phyloP scores from a whole-genome alignment of 495 filamentous ascomycete species.

The Oleoguttula mirabilis region DNA sequence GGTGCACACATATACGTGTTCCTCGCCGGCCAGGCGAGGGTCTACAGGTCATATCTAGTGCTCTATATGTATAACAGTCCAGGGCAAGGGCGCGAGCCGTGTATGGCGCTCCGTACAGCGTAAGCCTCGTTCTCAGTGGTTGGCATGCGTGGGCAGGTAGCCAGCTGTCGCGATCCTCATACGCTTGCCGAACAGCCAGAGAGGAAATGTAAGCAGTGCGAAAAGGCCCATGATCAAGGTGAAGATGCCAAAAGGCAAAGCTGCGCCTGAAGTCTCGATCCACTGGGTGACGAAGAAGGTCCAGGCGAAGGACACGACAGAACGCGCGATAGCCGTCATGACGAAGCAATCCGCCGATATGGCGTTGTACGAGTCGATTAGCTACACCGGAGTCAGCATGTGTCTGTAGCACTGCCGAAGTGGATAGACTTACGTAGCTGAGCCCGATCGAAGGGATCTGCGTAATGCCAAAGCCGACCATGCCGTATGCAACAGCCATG shows the following conservation, averaged over 20 bases:
- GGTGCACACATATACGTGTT: no score
- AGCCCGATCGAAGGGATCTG: constrained; percentile 27
- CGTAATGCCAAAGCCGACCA: constrained; percentile 24
- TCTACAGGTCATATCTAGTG: no score
- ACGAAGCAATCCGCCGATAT: constrained; percentile 27
- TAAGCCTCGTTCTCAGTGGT: no score
- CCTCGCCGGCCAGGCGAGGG: no score
- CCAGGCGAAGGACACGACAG: constrained; percentile 26
- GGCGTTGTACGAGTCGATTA: constrained; percentile 25
- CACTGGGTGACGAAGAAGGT: constrained; percentile 25
- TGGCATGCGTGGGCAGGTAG: constrained; percentile 6
- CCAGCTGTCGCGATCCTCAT: constrained; percentile 9
- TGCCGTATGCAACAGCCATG: constrained; percentile 21
- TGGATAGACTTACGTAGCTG: constrained; percentile 22
- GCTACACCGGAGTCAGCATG: not conserved
- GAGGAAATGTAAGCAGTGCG: constrained; percentile 5
- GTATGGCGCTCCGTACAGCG: no score
- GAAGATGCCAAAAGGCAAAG: constrained; percentile 27
- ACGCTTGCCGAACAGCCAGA: constrained; percentile 9
- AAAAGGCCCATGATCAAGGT: constrained; percentile 24
- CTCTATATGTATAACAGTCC: no score
- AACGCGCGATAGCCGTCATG: constrained; percentile 19
- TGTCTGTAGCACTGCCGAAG: constrained; percentile 1
- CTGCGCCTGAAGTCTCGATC: constrained; percentile 15
- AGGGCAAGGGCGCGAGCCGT: no score